phyloP scores from a whole-genome alignment of 225 moss, liverwort and hornwort genomes.

The Rhytidiadelphus loreus region DNA sequence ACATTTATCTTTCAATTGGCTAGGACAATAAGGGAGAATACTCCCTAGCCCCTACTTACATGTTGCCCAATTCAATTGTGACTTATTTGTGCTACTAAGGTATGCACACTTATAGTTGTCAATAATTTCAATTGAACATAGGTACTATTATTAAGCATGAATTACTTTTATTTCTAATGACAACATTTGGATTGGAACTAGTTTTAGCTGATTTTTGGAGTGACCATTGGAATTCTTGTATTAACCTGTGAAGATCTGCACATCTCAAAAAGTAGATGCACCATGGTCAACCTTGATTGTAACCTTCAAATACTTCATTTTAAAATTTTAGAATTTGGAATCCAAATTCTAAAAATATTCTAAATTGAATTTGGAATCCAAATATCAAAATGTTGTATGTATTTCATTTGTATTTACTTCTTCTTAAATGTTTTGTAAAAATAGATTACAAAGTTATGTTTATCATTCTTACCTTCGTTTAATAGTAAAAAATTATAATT shows the following conservation, averaged over 20 bases:
- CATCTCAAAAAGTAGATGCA: not conserved
- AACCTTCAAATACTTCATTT: not conserved
- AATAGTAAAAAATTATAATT: not conserved
- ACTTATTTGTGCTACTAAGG: not conserved
- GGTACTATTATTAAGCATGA: not conserved
- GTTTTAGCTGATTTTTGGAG: not conserved
- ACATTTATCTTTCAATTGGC: no score
- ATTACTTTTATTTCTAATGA: not conserved
- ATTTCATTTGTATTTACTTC: not conserved
- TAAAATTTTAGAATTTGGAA: not conserved
- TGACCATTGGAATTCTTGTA: not conserved
- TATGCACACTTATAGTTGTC: rapidly evolving
- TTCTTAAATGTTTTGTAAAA: not conserved
- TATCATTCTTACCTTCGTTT: not conserved
- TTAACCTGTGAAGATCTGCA: rapidly evolving
- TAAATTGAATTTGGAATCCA: not conserved
- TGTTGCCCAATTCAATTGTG: not conserved
- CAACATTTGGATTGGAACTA: rapidly evolving
- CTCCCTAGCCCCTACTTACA: no score
- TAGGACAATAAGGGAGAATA: no score
- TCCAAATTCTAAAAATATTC: no score
- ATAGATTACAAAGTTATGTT: not conserved
- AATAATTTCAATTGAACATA: not conserved
- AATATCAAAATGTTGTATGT: not conserved
- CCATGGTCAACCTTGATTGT: not conserved